Conservation (phyloP, 2,329 filamentous ascomycete species). For the Aureobasidium sp. region DNA sequence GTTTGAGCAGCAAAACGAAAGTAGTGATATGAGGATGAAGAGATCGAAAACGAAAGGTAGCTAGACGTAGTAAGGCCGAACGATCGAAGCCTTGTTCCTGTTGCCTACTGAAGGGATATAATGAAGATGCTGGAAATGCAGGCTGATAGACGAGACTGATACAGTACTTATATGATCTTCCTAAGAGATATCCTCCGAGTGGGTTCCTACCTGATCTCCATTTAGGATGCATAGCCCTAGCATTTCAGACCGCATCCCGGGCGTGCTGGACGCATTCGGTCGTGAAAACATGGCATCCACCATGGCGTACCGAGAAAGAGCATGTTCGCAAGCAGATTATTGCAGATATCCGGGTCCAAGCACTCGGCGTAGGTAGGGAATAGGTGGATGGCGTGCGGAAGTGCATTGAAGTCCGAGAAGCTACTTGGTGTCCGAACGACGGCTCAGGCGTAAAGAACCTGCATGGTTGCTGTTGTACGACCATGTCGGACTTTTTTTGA, state of each 20-base stretch:
- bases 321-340: not conserved
- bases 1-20: not conserved
- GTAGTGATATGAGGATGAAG: not conserved
- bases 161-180: constrained; percentile 13
- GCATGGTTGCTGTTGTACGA: constrained; percentile 12
- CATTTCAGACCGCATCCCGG: constrained; percentile 4
- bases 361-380: not conserved
- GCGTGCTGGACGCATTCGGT: not conserved
- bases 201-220: not conserved
- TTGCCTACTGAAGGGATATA: constrained; percentile 3
- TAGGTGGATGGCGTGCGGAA: constrained; percentile 14
- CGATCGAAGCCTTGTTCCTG: constrained; percentile 14
- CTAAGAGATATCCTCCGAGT: not conserved
- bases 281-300: constrained; percentile 2
- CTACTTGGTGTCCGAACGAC: constrained; percentile 5
- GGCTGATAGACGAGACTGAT: not conserved
- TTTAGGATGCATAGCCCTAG: constrained; percentile 11
- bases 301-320: constrained; percentile 15
- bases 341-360: constrained; percentile 7
- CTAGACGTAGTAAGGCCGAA: not conserved
- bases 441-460: constrained; percentile 7
- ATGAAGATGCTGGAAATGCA: not conserved
- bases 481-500: constrained; percentile 16
- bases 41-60: not conserved
- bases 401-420: constrained; percentile 16